Base-by-base conservation (phyloP, 1,284 basidiomycete genomes). In the Ustilago sp. region DNA sequence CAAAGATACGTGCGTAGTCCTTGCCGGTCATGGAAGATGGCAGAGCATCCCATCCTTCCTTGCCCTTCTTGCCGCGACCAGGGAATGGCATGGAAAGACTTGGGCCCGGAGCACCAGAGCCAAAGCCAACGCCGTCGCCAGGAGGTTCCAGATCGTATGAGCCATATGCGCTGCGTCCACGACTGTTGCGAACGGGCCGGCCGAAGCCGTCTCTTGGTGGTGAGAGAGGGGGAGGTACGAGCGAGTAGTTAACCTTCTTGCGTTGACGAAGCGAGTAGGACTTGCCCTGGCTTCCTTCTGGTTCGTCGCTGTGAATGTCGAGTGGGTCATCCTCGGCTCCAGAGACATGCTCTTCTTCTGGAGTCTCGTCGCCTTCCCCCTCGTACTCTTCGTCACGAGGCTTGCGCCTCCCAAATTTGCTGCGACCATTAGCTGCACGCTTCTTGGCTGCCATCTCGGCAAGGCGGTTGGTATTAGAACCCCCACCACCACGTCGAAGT, bases 221-320 rank as follows among this genome's bases (percentile, higher is more conserved):
- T 36, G 72, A 70, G 1, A 78, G 50, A 34, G 81, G 83, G 13
- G 83, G 80, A n/a, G 82, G 64, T 2, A 80, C 70, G 35, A 84
- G 68, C 47, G 80, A 77, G 57, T 85, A 85, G 67, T 85, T 83
- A 72, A 85, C 76, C 64, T 82, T 82, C 53, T 85, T 85, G 58
- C 83, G 80, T 54, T 78, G 68, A 35, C 83, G 81, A n/a, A 84
- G 74, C 17, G 71, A 77, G 74, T 85, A 83, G 6, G 80, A 69
- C 52, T 75, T 74, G 63, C 68, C 74, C 55, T 78, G 73, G 23
- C 75, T 73, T 48, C 74, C 65, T 36, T 80, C 68, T n/a, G 73
- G 72, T 48, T 75, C 73, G 50, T 77, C 80, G 58, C 68, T 70
- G 52, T 83, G 80, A 32, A 78, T 66, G 32, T 79, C 74, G 50